Base-by-base conservation (phyloP, 1,284 basidiomycete species). In the Lentinula novae-zelandiae region DNA sequence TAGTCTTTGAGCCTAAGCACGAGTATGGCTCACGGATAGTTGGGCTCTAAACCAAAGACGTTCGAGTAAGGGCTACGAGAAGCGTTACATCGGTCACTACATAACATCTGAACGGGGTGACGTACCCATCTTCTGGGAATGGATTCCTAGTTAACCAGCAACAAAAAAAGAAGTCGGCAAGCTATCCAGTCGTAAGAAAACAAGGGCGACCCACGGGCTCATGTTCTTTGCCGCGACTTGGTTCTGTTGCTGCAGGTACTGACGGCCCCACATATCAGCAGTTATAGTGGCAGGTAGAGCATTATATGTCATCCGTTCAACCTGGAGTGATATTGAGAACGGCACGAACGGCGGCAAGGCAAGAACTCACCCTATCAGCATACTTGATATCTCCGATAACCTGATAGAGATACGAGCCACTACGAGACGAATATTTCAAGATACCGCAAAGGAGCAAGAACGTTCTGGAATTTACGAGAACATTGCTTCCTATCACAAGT, bases 221-320 rank as follows among this genome's bases (percentile, higher is more conserved):
- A 84, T 84, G 65, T 83, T 83, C 70, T 80, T 77, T 4, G 82
- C 75, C 1, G 80, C 81, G 53, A 85, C 79, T 65, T 85, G 83
- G 67, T 84, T 86, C 67, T 83, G 79, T 65, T 85, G 79, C 63
- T 85, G 84, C 17, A 85, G 69, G 67, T 85, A 86, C 63, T 85
- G 82, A 12, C 82, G 74, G 0, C 79, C 78, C 83, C 83, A 84
- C 81, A 84, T 84, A 63, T 83, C 81, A 72, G 81, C 82, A 6
- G 81, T 84, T 31, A 84, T 65, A 0, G 80, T 82, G 1, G 80
- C 83, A 5, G 82, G 83, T 22, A 85, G 75, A 3, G 83, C 82
- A 65, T 85, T 84, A 69, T 84, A 84, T 1, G 82, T 75, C 66
- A 84, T 84, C 42, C 80, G 73, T 68, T 85, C 83, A 10, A 83